Evolutionary conservation across 129 eudicot species (phyloP), one percentile per base, ranked within the genome.

Genomic region (Cynara cardunculus): DNA sequence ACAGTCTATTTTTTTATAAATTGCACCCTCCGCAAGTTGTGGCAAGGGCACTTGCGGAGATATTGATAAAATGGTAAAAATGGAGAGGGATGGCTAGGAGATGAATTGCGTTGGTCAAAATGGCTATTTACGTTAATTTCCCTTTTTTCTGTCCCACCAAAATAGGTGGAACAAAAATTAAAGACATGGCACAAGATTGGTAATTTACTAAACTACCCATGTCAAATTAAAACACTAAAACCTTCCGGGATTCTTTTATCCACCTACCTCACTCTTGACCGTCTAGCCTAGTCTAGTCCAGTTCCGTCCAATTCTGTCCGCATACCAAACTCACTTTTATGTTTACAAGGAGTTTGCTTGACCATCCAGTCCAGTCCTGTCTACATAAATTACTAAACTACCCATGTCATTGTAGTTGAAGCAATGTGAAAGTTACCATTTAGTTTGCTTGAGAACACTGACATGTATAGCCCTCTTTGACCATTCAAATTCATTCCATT

Each of bases 401-500:
- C 65, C 65, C 65, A n/a, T 56, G 22, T 56, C 53, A 39, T 12
- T 35, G 5, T 46, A 74, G 31, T 73, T 67, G 25, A 12, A 77
- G 68, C 56, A 2, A 30, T 39, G 61, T 19, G 69, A 53, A 75
- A 2, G 9, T 77, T 86, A 86, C 89, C 89, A 86, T 80, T 86
- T 86, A 44, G 89, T 86, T 83, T 86, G 89, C 62, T 83, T 86
- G 79, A 28, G 74, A 69, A 84, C 64, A 80, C 89, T 86, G 56
- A 86, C 80, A 83, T 86, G 89, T 30, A 86, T 83, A 26, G 80
- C 89, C 74, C 87, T 78, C 19, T 67, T 32, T 75, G 87, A 83
- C 89, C 89, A 86, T 79, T 86, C 89, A 71, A 86, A 86, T 69
- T 83, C 80, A 69, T 83, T 81, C 89, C 89, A 86, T 56, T 76